Evolutionary conservation across 805 yeast genomes (phyloP).

Genomic region (Candida parachauliodes): DNA sequence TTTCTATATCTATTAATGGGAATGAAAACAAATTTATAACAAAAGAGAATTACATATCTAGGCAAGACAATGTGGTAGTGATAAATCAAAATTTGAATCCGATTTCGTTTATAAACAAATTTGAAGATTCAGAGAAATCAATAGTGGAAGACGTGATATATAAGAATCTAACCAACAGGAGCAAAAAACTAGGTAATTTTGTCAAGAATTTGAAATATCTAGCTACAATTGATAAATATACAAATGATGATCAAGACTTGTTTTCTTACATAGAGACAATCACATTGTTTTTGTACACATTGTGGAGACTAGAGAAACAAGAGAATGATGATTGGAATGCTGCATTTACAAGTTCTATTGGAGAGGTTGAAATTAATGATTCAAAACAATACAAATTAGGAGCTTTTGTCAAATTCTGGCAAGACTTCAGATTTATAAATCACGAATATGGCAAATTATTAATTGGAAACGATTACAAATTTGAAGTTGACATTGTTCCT

Average conservation of each 20-base stretch:
- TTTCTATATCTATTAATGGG: slow-evolving; percentile 34
- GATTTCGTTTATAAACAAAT: slow-evolving; percentile 18
- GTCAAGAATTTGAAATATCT: slow-evolving; percentile 35
- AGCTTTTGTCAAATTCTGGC: slow-evolving; percentile 34
- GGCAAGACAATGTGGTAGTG: background rate
- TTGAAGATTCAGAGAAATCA: slow-evolving; percentile 8
- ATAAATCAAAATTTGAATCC: slow-evolving; percentile 10
- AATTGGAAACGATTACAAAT: slow-evolving; percentile 17
- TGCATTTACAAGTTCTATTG: slow-evolving; percentile 22
- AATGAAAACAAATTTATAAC: slow-evolving; percentile 10
- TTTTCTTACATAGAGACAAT: slow-evolving; percentile 28
- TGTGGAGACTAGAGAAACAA: slow-evolving; percentile 23
- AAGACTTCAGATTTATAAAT: slow-evolving; percentile 25
- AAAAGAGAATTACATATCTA: background rate
- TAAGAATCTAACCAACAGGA: slow-evolving; percentile 17
- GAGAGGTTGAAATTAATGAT: slow-evolving; percentile 27
- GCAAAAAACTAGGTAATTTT: slow-evolving; percentile 22
- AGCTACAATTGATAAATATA: slow-evolving; percentile 29
- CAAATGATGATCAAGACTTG: slow-evolving; percentile 22
- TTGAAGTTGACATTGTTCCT: slow-evolving; percentile 20
- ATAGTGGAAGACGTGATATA: slow-evolving; percentile 29
- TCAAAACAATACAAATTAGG: slow-evolving; percentile 23
- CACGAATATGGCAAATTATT: slow-evolving; percentile 15
- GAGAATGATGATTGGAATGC: slow-evolving; percentile 16
- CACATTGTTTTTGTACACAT: slow-evolving; percentile 23